A percentile compares a stretch with the other conserved stretches of the same genome.
Evolutionary conservation across 768 basidiomycete genomes (phyloP).

Genomic region (Psilocybe sp.): DNA sequence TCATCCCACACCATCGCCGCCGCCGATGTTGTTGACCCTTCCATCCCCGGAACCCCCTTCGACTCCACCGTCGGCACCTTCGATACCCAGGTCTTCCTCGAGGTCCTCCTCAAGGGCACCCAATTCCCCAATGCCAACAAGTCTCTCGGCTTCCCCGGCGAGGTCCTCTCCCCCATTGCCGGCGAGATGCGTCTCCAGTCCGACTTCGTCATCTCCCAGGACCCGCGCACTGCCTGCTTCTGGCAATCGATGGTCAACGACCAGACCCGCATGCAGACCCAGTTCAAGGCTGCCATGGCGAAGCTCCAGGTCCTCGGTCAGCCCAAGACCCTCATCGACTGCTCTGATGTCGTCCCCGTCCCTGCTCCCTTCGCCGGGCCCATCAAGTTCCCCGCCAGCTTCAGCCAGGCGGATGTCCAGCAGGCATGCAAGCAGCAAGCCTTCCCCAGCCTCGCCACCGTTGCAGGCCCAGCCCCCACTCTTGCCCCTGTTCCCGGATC

Average conservation of each 20-base stretch:
- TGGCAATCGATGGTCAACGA: constrained; percentile 23
- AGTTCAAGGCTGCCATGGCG: constrained; percentile 30
- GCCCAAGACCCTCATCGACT: constrained; percentile 29
- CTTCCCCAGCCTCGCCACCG: constrained; percentile 19
- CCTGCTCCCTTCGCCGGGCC: constrained; percentile 13
- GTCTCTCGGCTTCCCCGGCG: constrained; percentile 13
- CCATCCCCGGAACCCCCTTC: constrained; percentile 29
- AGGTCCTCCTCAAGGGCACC: constrained; percentile 27
- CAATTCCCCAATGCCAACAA: constrained; percentile 16
- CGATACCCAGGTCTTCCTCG: constrained; percentile 37
- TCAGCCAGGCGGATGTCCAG: constrained; percentile 15
- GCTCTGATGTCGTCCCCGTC: constrained; percentile 30
- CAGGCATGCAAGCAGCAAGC: constrained; percentile 11
- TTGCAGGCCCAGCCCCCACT: constrained; percentile 18
- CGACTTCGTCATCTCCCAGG: constrained; percentile 20
- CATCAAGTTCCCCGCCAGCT: constrained; percentile 22
- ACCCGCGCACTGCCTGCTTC: constrained; percentile 22
- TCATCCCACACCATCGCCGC: constrained; percentile 27
- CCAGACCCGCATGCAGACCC: constrained; percentile 19
- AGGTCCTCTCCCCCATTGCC: constrained; percentile 19
- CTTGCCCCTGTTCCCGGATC: constrained; percentile 12
- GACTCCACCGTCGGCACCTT: constrained; percentile 24
- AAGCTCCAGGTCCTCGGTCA: constrained; percentile 33
- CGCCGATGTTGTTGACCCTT: constrained; percentile 24
- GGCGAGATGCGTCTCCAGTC: constrained; percentile 23